Percentiles rank a stretch among this genome's conserved stretches.
phyloP scores from a whole-genome alignment of 2,329 filamentous ascomycete species.

The Lasiodiplodia theobromae region DNA sequence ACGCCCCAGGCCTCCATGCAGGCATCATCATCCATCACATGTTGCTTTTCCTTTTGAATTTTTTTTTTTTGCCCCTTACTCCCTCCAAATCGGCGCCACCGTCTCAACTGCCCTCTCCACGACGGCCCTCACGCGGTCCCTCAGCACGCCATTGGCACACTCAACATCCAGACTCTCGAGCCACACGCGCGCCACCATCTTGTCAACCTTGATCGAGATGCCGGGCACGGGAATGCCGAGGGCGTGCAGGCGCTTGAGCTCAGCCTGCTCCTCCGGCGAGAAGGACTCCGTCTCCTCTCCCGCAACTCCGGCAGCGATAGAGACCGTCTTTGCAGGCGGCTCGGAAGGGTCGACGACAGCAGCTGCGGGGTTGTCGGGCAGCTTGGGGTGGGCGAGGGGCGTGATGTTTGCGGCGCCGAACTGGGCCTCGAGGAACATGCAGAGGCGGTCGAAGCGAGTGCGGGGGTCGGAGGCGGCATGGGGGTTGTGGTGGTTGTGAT shows the following conservation, averaged over 20 bases:
- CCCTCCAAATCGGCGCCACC: conserved; percentile 71
- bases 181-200: conserved; percentile 87
- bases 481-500: conserved; percentile 62
- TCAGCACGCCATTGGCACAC: conserved; percentile 77
- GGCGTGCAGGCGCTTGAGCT: conserved; percentile 79
- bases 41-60: not conserved
- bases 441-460: conserved; percentile 82
- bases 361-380: conserved; percentile 42
- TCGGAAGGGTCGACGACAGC: conserved; percentile 18
- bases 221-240: conserved; percentile 92
- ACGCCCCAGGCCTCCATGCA: no score
- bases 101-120: conserved; percentile 90
- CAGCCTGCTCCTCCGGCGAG: conserved; percentile 48
- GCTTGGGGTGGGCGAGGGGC: conserved; percentile 73
- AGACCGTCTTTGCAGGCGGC: conserved; percentile 40
- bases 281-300: conserved; percentile 35
- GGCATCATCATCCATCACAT: not conserved
- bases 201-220: conserved; percentile 85
- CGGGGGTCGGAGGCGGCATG: conserved; percentile 75
- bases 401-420: conserved; percentile 80
- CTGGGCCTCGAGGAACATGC: conserved; percentile 96
- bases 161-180: conserved; percentile 91
- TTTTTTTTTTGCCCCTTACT: conserved; percentile 1
- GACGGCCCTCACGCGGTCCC: conserved; percentile 85
- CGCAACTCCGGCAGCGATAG: conserved; percentile 28